These are phyloP conservation scores for Entoloma clypeatum DNA, from an alignment of 1,284 basidiomycete species.

Conservation along the genomic window DNA sequence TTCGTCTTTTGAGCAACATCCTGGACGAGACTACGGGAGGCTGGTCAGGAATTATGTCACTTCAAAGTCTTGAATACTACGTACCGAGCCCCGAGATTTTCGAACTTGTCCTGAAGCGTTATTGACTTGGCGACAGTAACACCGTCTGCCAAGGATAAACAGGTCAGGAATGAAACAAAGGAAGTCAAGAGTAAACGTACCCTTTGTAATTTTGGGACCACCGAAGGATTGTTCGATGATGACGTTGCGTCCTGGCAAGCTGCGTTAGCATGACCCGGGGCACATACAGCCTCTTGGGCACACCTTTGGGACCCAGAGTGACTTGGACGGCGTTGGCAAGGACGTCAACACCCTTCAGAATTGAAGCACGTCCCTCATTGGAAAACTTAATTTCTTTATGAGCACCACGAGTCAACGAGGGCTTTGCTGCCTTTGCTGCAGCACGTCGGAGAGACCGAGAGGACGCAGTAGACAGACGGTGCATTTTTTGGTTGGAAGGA, in stretches of 20 bases:
- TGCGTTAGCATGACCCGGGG: constrained; percentile 11
- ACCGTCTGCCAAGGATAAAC: constrained; percentile 61
- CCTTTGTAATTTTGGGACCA: constrained; percentile 97
- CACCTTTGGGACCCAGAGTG: constrained; percentile 95
- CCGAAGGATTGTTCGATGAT: constrained; percentile 99
- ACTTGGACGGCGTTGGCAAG: constrained; percentile 94
- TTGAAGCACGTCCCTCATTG: constrained; percentile 91
- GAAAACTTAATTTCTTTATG: constrained; percentile 98
- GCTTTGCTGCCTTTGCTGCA: constrained; percentile 37
- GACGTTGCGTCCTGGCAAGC: constrained; percentile 80
- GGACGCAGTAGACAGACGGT: constrained; percentile 44
- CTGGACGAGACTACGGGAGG: constrained; percentile 71
- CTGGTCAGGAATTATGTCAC: constrained; percentile 4
- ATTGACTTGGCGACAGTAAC: constrained; percentile 98
- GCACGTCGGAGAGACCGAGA: constrained; percentile 44
- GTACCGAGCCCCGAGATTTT: constrained; percentile 96
- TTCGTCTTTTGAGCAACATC: constrained; percentile 97
- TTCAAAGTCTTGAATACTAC: constrained; percentile 23
- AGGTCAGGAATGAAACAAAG: constrained; percentile 14
- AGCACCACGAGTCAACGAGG: constrained; percentile 58
- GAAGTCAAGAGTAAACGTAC: constrained; percentile 35
- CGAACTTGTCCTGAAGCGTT: constrained; percentile 95
- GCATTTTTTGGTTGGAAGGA: too few species aligned
- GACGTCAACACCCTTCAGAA: constrained; percentile 94
- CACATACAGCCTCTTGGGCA: constrained; percentile 17